These are phyloP conservation scores for Raffaelea ambrosiae DNA, from an alignment of 2,329 filamentous ascomycete genomes.

Conservation along the genomic window DNA sequence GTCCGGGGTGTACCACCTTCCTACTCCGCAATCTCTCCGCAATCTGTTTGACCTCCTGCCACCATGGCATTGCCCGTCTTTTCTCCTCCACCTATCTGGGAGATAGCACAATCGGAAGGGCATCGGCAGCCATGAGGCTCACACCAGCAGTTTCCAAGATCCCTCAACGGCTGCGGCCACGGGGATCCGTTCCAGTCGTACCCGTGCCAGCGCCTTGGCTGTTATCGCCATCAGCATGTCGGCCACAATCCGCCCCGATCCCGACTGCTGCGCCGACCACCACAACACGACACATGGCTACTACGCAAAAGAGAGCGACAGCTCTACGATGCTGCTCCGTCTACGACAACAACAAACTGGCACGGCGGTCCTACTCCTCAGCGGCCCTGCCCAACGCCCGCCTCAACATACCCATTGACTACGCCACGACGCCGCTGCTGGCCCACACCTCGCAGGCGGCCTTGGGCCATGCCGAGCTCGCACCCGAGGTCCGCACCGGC, in stretches of 20 bases:
- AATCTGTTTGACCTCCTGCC: not conserved
- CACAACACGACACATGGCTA: too few relatives aligned
- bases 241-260: too few relatives aligned
- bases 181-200: too few relatives aligned
- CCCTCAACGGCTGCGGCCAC: not conserved
- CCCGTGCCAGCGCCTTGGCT: not conserved
- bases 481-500: conserved; percentile 54
- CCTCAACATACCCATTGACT: conserved; percentile 84
- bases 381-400: conserved; percentile 47
- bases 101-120: too few relatives aligned
- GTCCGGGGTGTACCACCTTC: not conserved
- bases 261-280: too few relatives aligned
- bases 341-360: too few relatives aligned
- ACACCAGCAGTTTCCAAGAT: too few relatives aligned
- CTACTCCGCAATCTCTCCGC: not conserved
- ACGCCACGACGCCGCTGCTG: conserved; percentile 70
- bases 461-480: conserved; percentile 63
- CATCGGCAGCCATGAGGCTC: too few relatives aligned
- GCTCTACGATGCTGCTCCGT: too few relatives aligned
- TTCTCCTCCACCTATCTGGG: too few relatives aligned
- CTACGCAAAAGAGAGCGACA: too few relatives aligned
- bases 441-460: conserved; percentile 69
- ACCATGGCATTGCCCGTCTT: too few relatives aligned
- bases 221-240: not conserved
- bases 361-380: conserved; percentile 36